Percentiles rank a stretch among this genome's conserved stretches.
phyloP scores from a whole-genome alignment of 2,329 filamentous ascomycete genomes.

The Mollisiaceae sp. region DNA sequence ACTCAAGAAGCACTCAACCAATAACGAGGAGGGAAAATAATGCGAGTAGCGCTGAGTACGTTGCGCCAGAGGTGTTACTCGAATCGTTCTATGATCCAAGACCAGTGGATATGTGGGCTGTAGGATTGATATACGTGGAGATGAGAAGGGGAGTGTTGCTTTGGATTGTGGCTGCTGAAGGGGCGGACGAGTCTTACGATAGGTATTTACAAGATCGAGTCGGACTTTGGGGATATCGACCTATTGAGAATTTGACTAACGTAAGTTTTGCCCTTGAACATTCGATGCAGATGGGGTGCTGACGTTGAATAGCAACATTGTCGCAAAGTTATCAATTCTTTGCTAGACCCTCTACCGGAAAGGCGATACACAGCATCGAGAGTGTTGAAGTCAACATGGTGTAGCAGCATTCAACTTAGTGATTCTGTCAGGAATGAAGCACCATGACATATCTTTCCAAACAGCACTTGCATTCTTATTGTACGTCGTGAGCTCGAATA shows the following conservation, averaged over 20 bases:
- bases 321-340: neutral
- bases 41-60: conserved; percentile 6
- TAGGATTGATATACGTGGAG: conserved; percentile 18
- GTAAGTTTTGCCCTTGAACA: neutral
- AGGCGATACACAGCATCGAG: conserved; percentile 4
- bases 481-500: neutral
- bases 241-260: conserved; percentile 21
- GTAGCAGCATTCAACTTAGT: conserved; percentile 3
- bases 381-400: conserved; percentile 13
- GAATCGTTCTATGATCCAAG: conserved; percentile 1
- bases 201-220: conserved; percentile 15
- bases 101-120: conserved; percentile 21
- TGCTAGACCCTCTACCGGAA: conserved; percentile 11
- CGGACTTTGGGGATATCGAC: conserved; percentile 18
- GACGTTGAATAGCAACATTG: conserved; percentile 7
- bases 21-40: conserved; percentile 2
- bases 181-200: conserved; percentile 20
- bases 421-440: neutral
- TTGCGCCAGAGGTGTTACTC: conserved; percentile 20
- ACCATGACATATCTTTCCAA: neutral
- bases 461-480: neutral
- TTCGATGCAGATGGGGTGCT: neutral
- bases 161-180: conserved; percentile 19
- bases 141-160: conserved; percentile 16
- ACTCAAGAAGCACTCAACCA: neutral